A percentile compares a stretch with the other conserved stretches of the same genome.
Conservation (phyloP, 371 early-diverging fungal species). For the Dichotomocladium elegans region DNA sequence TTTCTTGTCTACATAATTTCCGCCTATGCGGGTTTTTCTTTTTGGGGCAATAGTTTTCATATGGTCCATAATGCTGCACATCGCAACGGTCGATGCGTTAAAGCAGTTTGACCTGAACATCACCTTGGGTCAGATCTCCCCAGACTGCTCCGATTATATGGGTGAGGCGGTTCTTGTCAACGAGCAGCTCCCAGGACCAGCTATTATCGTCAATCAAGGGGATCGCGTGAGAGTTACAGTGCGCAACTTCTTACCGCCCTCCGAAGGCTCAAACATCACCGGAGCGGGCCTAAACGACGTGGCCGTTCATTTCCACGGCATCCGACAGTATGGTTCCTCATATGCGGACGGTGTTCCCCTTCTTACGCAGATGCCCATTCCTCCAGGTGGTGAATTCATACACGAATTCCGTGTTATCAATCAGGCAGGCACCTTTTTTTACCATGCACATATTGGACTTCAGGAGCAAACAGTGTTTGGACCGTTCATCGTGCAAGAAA, state of each 20-base stretch:
- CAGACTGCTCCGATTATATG: constrained; percentile 32
- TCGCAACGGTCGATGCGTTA: no score
- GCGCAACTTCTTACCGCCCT: constrained; percentile 24
- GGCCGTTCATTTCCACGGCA: constrained; percentile 45
- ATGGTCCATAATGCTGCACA: no score
- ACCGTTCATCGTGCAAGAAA: constrained; percentile 43
- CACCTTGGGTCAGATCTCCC: constrained; percentile 18
- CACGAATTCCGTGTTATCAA: constrained; percentile 43
- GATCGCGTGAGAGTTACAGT: constrained; percentile 35
- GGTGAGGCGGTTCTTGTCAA: constrained; percentile 33
- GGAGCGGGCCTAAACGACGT: constrained; percentile 20
- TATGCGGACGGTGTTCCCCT: constrained; percentile 58
- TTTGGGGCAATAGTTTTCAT: no score
- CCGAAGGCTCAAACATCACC: neutral
- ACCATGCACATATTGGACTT: constrained; percentile 47
- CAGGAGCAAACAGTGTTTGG: constrained; percentile 47
- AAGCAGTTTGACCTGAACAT: constrained; percentile 31
- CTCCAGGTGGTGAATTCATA: constrained; percentile 42
- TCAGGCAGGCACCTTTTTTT: constrained; percentile 56
- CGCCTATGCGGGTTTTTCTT: no score
- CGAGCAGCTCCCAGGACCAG: constrained; percentile 49
- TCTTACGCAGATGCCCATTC: constrained; percentile 57
- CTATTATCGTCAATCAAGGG: constrained; percentile 34
- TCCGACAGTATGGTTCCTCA: constrained; percentile 32
- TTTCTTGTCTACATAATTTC: no score